Evolutionary conservation across 2,329 filamentous ascomycete species (phyloP).

Genomic region (Fusarium falciforme): DNA sequence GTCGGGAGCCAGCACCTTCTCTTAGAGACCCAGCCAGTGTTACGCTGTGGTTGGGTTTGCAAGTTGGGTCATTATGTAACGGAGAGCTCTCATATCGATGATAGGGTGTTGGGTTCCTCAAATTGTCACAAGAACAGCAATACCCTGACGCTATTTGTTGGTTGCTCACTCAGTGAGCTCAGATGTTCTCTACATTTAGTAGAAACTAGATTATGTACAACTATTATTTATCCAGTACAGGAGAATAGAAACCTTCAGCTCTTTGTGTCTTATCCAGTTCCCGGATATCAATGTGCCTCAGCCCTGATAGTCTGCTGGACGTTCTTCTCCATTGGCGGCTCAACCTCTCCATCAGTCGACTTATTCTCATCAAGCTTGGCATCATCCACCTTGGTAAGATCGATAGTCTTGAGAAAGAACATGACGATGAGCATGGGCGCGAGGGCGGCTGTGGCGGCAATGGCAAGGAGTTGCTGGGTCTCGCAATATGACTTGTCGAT

Average conservation of each 20-base stretch:
- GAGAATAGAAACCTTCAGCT: background rate
- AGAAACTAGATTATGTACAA: background rate
- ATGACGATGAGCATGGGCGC: slow-evolving; percentile 42
- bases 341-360: background rate
- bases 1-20: background rate
- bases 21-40: background rate
- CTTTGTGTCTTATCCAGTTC: background rate
- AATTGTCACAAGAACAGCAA: background rate
- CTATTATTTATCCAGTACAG: background rate
- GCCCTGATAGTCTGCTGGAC: background rate
- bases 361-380: slow-evolving; percentile 23
- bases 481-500: slow-evolving; percentile 44
- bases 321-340: background rate
- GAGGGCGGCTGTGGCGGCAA: slow-evolving; percentile 39
- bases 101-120: background rate
- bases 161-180: background rate
- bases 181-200: background rate
- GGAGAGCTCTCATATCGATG: background rate
- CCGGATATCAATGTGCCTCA: background rate
- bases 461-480: slow-evolving; percentile 44
- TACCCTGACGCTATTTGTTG: background rate
- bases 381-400: slow-evolving; percentile 34
- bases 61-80: too few species aligned
- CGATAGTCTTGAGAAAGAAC: slow-evolving; percentile 41
- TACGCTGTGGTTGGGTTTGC: background rate